These are phyloP conservation scores for Coemansia sp. DNA, from an alignment of 192 early-diverging fungal genomes.

Conservation along the genomic window DNA sequence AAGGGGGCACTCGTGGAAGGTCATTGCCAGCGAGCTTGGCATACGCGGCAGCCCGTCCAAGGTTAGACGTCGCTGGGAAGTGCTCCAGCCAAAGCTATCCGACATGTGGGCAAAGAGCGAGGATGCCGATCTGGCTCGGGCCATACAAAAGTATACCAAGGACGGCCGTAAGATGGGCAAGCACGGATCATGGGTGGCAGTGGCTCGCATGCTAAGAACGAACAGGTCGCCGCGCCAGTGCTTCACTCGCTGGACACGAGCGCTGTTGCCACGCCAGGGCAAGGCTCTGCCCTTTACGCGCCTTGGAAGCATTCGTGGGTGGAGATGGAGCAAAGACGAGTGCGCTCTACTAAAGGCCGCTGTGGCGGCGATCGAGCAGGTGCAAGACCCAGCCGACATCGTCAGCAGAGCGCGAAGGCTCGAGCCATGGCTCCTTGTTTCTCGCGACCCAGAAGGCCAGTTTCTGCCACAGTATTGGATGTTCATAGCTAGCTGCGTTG, in stretches of 20 bases:
- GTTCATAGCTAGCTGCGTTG: constrained; percentile 31
- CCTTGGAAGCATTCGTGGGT: constrained; percentile 25
- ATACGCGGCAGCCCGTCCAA: constrained; percentile 28
- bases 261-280: constrained; percentile 43
- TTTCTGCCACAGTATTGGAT: constrained; percentile 30
- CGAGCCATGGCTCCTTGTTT: constrained; percentile 45
- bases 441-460: background rate
- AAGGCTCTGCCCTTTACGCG: constrained; percentile 15
- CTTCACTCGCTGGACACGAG: constrained; percentile 29
- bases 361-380: constrained; percentile 3
- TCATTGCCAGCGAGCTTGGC: constrained; percentile 33
- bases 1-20: constrained; percentile 21
- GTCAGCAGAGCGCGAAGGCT: background rate
- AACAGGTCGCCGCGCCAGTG: constrained; percentile 34
- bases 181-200: constrained; percentile 23
- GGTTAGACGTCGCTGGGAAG: constrained; percentile 31
- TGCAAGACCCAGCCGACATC: background rate
- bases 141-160: constrained; percentile 16
- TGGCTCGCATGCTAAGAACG: constrained; percentile 28
- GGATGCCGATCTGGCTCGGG: constrained; percentile 22
- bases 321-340: constrained; percentile 35
- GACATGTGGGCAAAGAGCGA: constrained; percentile 30
- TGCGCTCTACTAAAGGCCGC: constrained; percentile 1
- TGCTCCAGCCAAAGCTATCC: constrained; percentile 24
- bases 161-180: constrained; percentile 10